Base-by-base conservation (phyloP, 2,329 filamentous ascomycete genomes). In the Fusarium chaquense region DNA sequence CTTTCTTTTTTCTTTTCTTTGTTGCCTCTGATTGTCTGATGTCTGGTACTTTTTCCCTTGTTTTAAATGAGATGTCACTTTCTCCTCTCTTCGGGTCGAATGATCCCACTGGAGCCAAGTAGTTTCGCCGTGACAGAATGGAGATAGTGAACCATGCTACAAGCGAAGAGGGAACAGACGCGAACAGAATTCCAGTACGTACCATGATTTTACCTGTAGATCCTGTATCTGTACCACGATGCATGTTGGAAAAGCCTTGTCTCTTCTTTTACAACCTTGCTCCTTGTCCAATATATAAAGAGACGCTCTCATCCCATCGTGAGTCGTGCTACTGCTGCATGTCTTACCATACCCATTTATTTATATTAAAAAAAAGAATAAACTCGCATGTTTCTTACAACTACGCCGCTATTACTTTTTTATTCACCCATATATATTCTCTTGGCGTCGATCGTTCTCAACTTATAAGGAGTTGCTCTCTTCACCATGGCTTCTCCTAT, bases 31-130 rank as follows among this genome's bases (percentile, higher is more conserved):
- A 18, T 43, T 10, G 3, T 24, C 8, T 22, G 9, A 26, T 12
- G 18, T 22, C 8, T 44, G 16, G n/a, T 4, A 7, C 9, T 36
- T 16, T 49, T 51, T 8, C 47, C 36, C 35, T 49, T 46, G 30
- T 41, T 28, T 15, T 38, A 32, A 59, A 38, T 70, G 69, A 74
- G 68, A 40, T 58, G 58, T 74, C 72, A 72, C 68, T 74, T 74
- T 70, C 58, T 35, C 40, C 38, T 44, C 43, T 35, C 26, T 41
- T 40, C 24, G 40, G 47, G 66, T 74, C 70, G 72, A 67, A 73
- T 53, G 47, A 74, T 74, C 44, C 49, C n/a, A n/a, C 3, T 10
- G 7, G 16, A 9, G 41, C 16, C 26, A 44, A 18, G 24, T 11
- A 8, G 40, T 11, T 12, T 41, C 13, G 40, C 10, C 18, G 43